Evolutionary conservation across 2,329 filamentous ascomycete genomes (phyloP).

Genomic region (Phyllosticta ampelicida): DNA sequence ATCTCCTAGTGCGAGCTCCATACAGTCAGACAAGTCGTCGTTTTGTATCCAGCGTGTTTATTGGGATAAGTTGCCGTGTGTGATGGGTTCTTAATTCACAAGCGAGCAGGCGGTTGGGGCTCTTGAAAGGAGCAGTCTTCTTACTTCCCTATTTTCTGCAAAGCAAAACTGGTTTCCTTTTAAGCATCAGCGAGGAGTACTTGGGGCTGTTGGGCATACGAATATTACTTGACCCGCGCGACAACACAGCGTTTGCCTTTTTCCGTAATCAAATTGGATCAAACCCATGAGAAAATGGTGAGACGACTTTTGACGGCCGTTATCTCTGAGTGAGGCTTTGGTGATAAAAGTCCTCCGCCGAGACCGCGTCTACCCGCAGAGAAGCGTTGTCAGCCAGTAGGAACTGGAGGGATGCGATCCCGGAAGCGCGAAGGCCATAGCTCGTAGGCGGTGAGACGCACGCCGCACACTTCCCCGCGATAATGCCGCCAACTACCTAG

Average conservation of each 20-base stretch:
- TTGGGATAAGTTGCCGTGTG: neutral
- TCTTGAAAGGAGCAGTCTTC: neutral
- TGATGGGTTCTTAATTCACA: neutral
- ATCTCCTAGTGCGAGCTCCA: neutral
- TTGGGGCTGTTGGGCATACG: neutral
- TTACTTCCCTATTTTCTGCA: neutral
- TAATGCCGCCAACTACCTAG: neutral
- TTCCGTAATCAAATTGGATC: neutral
- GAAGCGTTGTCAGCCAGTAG: neutral
- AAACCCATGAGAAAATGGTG: neutral
- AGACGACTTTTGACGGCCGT: neutral
- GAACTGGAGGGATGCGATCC: neutral
- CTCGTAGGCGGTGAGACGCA: slow-evolving; percentile 6
- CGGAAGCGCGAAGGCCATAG: slow-evolving; percentile 4
- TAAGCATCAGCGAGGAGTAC: neutral
- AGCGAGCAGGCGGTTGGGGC: neutral
- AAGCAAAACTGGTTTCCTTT: neutral
- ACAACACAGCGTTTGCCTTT: neutral
- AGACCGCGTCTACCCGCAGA: neutral
- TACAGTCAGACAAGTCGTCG: neutral
- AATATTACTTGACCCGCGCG: neutral
- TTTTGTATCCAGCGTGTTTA: neutral
- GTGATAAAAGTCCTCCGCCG: neutral
- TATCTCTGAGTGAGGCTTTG: neutral
- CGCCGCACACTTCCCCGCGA: slow-evolving; percentile 6